phyloP scores from a whole-genome alignment of 306 rosid species.

The Fragaria ananassa region DNA sequence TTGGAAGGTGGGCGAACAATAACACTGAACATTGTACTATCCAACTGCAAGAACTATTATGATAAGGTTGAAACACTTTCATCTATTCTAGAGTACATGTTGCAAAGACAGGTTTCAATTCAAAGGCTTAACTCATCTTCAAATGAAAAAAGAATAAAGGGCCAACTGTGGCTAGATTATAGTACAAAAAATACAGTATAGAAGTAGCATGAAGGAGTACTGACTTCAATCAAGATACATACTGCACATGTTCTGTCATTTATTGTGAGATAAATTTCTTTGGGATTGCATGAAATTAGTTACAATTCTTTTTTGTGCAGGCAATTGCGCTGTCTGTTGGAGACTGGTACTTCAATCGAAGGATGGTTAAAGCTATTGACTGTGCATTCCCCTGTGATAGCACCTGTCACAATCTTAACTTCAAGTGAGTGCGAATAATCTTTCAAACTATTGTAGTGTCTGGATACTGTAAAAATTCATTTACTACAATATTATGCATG shows the following conservation, averaged over 20 bases:
- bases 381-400: slow-evolving; percentile 90
- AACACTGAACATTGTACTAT: neutral
- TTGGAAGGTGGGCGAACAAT: neutral
- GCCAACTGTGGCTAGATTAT: neutral
- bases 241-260: neutral
- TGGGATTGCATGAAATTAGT: neutral
- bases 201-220: neutral
- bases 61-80: neutral
- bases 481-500: slow-evolving; percentile 13
- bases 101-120: neutral
- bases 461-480: slow-evolving; percentile 31
- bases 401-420: slow-evolving; percentile 73
- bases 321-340: slow-evolving; percentile 76
- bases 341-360: slow-evolving; percentile 78
- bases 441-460: slow-evolving; percentile 23
- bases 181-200: neutral
- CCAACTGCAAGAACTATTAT: neutral
- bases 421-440: slow-evolving; percentile 59
- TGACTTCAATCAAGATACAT: neutral
- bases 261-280: slow-evolving; percentile 4
- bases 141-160: neutral
- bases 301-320: slow-evolving; percentile 37
- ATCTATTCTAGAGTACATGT: neutral
- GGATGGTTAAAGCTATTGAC: slow-evolving; percentile 61
- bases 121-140: neutral